Base-by-base conservation (phyloP, 2,329 filamentous ascomycete species). In the Cladophialophora exuberans region DNA sequence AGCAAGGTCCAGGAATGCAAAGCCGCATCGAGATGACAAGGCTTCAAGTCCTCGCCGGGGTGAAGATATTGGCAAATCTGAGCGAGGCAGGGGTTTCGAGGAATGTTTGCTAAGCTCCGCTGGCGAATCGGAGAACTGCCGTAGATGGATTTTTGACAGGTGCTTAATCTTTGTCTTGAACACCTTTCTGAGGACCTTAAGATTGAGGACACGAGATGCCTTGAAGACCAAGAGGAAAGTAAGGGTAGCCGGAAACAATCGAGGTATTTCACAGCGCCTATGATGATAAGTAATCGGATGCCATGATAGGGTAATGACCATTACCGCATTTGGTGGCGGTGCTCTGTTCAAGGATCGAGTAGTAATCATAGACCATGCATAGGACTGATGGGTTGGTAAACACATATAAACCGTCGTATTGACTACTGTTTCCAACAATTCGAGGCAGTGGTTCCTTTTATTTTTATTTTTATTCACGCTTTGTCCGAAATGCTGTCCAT, bases 121-220 rank as follows among this genome's bases (percentile, higher is more conserved):
- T 20, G 2, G 18, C 20, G 10, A 42, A 42, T 42, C 17, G 39
- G 38, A 13, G n/a, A 25, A 25, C n/a, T 6, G 4, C 13, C 38
- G 6, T 10, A 18, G 3, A n/a, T 20, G 10, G 22, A n/a, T 31
- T 31, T 31, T 31, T 2, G 30, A 31, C 30, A 31, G n/a, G 30
- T n/a, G n/a, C n/a, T n/a, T n/a, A n/a, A n/a, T 31, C 30, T 2
- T 31, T n/a, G 30, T 31, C n/a, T 31, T 30, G n/a, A 7, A 18
- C 10, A 15, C 6, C 6, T 22, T 11, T 15, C 7, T 39, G 45
- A 49, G 45, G 45, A 49, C 35, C 46, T 49, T 49, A 49, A 49
- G n/a, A 36, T 18, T 28, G 17, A 30, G 20, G 31, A 39, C 31
- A 1, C n/a, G n/a, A 28, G 13, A 13, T n/a, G 43, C 31, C 18